Evolutionary conservation across 2,329 filamentous ascomycete species (phyloP).

Genomic region (Cadophora sp.): DNA sequence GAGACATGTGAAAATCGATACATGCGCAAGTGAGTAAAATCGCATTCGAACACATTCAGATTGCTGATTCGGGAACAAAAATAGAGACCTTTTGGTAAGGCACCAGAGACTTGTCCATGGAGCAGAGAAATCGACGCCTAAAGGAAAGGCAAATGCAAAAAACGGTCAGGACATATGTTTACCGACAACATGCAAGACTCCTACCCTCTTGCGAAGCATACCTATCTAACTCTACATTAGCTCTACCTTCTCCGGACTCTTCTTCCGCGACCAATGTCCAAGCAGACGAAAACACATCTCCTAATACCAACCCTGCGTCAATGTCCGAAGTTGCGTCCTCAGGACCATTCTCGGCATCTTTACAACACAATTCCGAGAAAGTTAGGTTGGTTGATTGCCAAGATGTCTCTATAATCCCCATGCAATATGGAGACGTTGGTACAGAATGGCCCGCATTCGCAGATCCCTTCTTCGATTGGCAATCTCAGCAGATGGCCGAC

Average conservation of each 20-base stretch:
- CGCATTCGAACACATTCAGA: neutral
- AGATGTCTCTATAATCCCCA: neutral
- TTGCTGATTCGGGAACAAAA: neutral
- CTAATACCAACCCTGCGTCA: neutral
- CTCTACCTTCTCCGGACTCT: neutral
- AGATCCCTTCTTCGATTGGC: slow-evolving; percentile 1
- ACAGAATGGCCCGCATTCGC: neutral
- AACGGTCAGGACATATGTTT: neutral
- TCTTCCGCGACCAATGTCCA: neutral
- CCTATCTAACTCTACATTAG: neutral
- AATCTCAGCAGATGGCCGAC: neutral
- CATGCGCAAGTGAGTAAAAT: slow-evolving; percentile 4
- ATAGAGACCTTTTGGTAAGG: slow-evolving; percentile 5
- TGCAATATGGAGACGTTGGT: neutral
- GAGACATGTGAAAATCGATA: neutral
- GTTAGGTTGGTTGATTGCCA: neutral
- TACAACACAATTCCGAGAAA: neutral
- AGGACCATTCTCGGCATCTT: neutral
- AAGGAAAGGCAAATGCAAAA: neutral
- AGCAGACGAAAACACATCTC: neutral
- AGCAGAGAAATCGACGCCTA: neutral
- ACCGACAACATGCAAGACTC: neutral
- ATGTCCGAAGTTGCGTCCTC: neutral
- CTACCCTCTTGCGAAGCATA: neutral
- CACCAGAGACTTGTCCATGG: slow-evolving; percentile 1